Conservation (phyloP, 306 rosid genomes). For the Acacia melanoxylon region DNA sequence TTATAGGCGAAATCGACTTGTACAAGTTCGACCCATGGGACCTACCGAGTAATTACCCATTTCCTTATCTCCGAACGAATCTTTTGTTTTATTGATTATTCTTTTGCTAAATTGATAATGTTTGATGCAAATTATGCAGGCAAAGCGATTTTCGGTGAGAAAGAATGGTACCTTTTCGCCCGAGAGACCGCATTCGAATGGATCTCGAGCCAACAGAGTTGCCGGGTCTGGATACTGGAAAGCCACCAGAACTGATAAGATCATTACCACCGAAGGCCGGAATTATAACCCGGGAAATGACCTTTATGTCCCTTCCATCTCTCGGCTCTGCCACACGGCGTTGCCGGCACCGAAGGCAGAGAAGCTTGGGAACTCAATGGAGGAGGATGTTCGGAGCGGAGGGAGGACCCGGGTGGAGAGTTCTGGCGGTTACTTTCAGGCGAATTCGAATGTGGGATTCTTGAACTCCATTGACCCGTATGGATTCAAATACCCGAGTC, state of each 20-base stretch:
- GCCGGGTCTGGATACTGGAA: conserved; percentile 98
- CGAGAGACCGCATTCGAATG: conserved; percentile 88
- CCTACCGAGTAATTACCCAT: conserved; percentile 62
- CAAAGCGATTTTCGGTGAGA: conserved; percentile 86
- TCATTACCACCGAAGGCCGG: conserved; percentile 74
- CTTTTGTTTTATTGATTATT: background rate
- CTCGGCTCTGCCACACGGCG: conserved; percentile 42
- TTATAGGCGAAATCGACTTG: conserved; percentile 81
- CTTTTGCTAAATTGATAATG: background rate
- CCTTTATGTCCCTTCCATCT: conserved; percentile 52
- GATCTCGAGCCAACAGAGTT: conserved; percentile 87
- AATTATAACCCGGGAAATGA: conserved; percentile 41
- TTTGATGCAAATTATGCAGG: conserved; percentile 37
- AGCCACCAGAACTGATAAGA: conserved; percentile 90
- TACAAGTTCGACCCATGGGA: conserved; percentile 94
- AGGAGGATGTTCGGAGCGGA: background rate
- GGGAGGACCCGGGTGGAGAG: conserved; percentile 26
- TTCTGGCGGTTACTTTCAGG: conserved; percentile 35
- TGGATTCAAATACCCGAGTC: conserved; percentile 47
- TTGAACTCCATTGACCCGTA: conserved; percentile 40
- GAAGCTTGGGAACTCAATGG: conserved; percentile 28
- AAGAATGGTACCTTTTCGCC: conserved; percentile 95
- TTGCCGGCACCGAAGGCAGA: conserved; percentile 13
- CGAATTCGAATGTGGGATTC: conserved; percentile 33
- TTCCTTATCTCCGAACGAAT: background rate